Conservation (phyloP, 768 basidiomycete species). For the Suillus brevipes region DNA sequence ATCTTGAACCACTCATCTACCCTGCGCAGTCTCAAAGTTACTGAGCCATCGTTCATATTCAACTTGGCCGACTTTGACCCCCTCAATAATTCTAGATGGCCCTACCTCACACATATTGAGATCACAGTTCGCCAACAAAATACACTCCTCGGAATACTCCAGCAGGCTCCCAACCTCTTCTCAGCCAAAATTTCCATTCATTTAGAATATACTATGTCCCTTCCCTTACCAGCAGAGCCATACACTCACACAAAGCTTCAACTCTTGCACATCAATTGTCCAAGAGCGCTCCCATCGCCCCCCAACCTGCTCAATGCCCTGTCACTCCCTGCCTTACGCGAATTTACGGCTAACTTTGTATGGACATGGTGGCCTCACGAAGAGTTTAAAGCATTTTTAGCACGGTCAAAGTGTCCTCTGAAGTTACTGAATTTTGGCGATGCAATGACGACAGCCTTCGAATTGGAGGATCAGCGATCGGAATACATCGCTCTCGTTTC, state of each 20-base stretch:
- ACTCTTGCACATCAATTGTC: not conserved
- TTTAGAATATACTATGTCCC: not conserved
- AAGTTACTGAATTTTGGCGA: not conserved
- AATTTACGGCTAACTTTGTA: not conserved
- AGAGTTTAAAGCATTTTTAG: not conserved
- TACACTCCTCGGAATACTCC: slow-evolving; percentile 3
- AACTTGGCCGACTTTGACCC: not conserved
- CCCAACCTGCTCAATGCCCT: no score
- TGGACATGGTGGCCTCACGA: not conserved
- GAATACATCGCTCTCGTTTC: not conserved
- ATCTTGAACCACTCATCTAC: slow-evolving; percentile 11
- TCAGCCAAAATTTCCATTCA: slow-evolving; percentile 8
- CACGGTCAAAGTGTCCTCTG: not conserved
- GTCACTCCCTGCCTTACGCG: no score
- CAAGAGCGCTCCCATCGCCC: not conserved
- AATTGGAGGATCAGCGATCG: not conserved
- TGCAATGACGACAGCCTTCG: no score
- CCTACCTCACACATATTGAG: no score
- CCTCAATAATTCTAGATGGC: slow-evolving; percentile 19
- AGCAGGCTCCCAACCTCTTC: not conserved
- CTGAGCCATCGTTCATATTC: not conserved
- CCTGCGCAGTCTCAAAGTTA: slow-evolving; percentile 15
- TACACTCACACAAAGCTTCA: slow-evolving; percentile 16
- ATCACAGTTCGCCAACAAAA: no score
- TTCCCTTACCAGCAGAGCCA: not conserved